Evolutionary conservation across 805 yeast genomes (phyloP), one percentile per base, ranked within the genome.

Genomic region (Wickerhamiella azyma): DNA sequence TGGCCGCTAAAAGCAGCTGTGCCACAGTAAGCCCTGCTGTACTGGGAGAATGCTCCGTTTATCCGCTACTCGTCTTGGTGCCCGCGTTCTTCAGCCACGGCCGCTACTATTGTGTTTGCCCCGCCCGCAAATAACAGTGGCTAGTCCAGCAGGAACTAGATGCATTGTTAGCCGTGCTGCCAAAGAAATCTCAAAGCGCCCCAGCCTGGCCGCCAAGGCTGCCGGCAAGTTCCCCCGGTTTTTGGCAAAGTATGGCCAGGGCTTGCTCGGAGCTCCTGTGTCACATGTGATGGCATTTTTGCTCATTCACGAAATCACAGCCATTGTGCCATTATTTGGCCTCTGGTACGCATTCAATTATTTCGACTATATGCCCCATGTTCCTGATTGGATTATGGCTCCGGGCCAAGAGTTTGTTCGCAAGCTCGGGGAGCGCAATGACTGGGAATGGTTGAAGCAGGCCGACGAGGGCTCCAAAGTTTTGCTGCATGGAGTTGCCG

Each of bases 291-390:
- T 81, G 0, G 68, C 86, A 2, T 83, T 83, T 54, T 52, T 82
- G 5, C 58, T 82, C 3, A 65, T 83, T 11, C 94, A 83, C 56
- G 94, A 83, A 56, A 51, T 83, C 37, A 71, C 88, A 0, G 94
- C 94, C 2, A 68, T 83, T 2, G 70, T 73, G 26, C 94, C 94
- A 1, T 65, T 83, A 41, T 64, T 81, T 35, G 77, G 77, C 0
- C 53, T 81, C 2, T 81, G 89, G 86, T 81, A 75, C 55, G 51
- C 68, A 1, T 69, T 83, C 50, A 81, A 81, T 61, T 68, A 72
- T 49, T 66, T 70, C 36, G 74, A 74, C 45, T 62, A 70, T 42
- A 58, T 74, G 9, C 80, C 82, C 1, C 53, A 71, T 8, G 54
- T 76, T 26, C 81, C 85, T 0, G 68, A 72, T 3, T 72, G 76